These are phyloP conservation scores for Saksenaea vasiformis DNA, from an alignment of 371 early-diverging fungal species.

Conservation along the genomic window DNA sequence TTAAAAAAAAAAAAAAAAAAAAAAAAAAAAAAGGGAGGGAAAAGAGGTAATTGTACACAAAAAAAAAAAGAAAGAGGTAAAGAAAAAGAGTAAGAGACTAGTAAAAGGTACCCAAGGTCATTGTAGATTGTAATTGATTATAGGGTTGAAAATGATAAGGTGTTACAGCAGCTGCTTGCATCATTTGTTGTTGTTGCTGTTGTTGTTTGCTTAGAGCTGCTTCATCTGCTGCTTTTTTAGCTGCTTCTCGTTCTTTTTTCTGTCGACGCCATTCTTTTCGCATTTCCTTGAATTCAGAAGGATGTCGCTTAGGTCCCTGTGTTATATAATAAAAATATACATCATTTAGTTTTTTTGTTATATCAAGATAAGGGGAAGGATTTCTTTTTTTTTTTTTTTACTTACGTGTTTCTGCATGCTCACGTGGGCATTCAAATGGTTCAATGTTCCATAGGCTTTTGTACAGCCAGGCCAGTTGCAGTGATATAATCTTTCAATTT, in stretches of 20 bases:
- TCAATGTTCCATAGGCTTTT: conserved; percentile 74
- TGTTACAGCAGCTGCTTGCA: conserved; percentile 15
- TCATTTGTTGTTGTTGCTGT: conserved; percentile 15
- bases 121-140: conserved; percentile 17
- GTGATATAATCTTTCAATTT: conserved; percentile 69
- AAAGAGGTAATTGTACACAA: conserved; percentile 5
- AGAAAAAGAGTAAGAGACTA: conserved; percentile 10
- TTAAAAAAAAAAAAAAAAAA: conserved; percentile 12
- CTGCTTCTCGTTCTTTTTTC: conserved; percentile 48
- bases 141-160: conserved; percentile 11
- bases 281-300: conserved; percentile 67
- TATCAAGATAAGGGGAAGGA: not conserved
- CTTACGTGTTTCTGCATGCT: conserved; percentile 75
- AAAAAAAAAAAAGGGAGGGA: conserved; percentile 13
- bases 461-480: conserved; percentile 67
- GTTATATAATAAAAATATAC: not conserved
- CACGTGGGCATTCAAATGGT: conserved; percentile 75
- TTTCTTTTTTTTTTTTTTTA: not conserved
- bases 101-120: conserved; percentile 15
- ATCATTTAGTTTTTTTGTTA: not conserved
- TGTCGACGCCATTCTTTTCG: conserved; percentile 56
- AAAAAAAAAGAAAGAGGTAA: conserved; percentile 6
- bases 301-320: conserved; percentile 47
- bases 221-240: conserved; percentile 36
- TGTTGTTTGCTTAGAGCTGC: conserved; percentile 32